Conservation (phyloP, 345 rosid species). For the Syzygium jambos region DNA sequence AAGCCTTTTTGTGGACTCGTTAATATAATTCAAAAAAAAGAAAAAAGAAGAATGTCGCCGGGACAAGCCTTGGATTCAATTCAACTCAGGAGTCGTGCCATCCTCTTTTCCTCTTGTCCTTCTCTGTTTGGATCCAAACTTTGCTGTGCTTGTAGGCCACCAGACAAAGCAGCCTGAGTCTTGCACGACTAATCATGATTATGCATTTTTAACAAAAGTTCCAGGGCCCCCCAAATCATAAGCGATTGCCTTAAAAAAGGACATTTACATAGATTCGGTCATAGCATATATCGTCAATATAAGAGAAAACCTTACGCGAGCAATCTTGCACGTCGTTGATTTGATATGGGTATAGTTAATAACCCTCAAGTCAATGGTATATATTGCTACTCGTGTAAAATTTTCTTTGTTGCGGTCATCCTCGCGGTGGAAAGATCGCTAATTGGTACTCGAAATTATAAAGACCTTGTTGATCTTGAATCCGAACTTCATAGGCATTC, state of each 20-base stretch:
- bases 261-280: neutral
- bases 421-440: neutral
- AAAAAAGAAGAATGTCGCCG: neutral
- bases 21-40: fast-evolving
- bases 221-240: neutral
- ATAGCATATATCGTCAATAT: neutral
- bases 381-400: neutral
- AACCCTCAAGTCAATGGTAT: neutral
- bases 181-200: neutral
- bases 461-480: neutral
- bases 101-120: neutral
- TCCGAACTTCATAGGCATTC: neutral
- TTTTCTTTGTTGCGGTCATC: neutral
- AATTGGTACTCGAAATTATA: neutral
- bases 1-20: neutral
- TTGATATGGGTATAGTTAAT: neutral
- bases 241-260: neutral
- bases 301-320: neutral
- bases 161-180: neutral
- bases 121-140: neutral
- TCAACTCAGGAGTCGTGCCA: neutral
- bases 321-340: too few species aligned
- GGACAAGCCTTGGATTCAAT: neutral
- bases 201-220: neutral
- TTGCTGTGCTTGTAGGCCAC: neutral